Evolutionary conservation across 176 grass and related monocot species (phyloP).

Genomic region (Leersia perrieri): DNA sequence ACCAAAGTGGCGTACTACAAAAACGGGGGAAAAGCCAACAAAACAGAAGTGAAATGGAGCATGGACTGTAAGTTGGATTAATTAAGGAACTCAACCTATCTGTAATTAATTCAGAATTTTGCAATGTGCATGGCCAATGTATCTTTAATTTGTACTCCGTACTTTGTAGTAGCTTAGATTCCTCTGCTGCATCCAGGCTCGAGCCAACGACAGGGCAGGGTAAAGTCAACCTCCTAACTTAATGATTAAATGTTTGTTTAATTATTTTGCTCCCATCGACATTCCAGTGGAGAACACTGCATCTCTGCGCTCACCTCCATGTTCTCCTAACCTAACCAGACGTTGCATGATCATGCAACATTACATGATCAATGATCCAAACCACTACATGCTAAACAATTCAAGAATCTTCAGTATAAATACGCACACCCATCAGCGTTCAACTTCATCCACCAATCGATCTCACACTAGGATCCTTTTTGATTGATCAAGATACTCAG

Average conservation of each 20-base stretch:
- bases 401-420: neutral
- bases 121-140: too few relatives aligned
- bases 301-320: neutral
- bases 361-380: neutral
- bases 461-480: neutral
- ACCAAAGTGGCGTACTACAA: too few relatives aligned
- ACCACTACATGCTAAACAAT: neutral
- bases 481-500: neutral
- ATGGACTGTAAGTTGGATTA: neutral
- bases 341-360: neutral
- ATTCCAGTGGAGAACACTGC: neutral
- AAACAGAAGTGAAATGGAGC: neutral
- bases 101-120: neutral
- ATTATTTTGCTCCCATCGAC: neutral
- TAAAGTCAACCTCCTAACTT: neutral
- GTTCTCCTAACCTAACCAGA: neutral
- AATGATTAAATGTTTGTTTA: neutral
- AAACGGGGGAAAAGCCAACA: neutral
- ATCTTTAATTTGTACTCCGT: too few relatives aligned
- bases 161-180: too few relatives aligned
- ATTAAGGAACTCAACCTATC: neutral
- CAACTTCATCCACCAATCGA: neutral
- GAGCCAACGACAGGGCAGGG: too few relatives aligned
- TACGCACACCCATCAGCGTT: neutral
- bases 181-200: neutral